These are phyloP conservation scores for Myriosclerotinia scirpicola DNA, from an alignment of 2,329 filamentous ascomycete genomes.

Conservation along the genomic window DNA sequence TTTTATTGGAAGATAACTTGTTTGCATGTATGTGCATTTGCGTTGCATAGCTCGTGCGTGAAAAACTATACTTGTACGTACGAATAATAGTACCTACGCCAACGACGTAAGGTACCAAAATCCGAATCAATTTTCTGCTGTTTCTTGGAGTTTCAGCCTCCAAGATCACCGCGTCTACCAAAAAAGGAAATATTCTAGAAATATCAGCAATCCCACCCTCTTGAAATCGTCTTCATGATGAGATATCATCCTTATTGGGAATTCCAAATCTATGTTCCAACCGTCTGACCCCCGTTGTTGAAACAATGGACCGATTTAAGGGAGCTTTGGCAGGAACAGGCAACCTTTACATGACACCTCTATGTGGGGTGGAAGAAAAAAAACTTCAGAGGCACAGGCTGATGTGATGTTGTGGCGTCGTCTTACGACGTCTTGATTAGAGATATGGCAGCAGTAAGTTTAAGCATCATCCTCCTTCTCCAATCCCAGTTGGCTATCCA, in stretches of 20 bases:
- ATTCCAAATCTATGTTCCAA: neutral
- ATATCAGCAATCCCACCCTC: neutral
- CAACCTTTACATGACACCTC: neutral
- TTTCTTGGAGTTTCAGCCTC: neutral
- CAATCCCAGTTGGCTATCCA: neutral
- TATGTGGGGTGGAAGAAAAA: neutral
- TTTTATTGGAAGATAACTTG: neutral
- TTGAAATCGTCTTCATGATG: neutral
- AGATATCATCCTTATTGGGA: neutral
- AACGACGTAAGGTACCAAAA: neutral
- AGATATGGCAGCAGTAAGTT: constrained; percentile 31
- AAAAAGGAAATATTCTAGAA: constrained; percentile 1
- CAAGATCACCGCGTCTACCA: neutral
- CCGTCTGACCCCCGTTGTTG: neutral
- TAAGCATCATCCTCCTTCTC: neutral
- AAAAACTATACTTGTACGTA: too few relatives aligned
- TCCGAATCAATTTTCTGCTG: neutral
- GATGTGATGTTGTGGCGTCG: constrained; percentile 21
- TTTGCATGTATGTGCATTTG: neutral
- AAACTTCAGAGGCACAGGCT: constrained; percentile 21
- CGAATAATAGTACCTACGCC: too few relatives aligned
- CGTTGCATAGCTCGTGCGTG: neutral
- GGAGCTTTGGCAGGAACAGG: constrained; percentile 17
- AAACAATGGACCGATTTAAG: constrained; percentile 1
- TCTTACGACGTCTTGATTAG: constrained; percentile 24